phyloP scores from a whole-genome alignment of 2,329 filamentous ascomycete genomes.

The Falciphora oryzae region DNA sequence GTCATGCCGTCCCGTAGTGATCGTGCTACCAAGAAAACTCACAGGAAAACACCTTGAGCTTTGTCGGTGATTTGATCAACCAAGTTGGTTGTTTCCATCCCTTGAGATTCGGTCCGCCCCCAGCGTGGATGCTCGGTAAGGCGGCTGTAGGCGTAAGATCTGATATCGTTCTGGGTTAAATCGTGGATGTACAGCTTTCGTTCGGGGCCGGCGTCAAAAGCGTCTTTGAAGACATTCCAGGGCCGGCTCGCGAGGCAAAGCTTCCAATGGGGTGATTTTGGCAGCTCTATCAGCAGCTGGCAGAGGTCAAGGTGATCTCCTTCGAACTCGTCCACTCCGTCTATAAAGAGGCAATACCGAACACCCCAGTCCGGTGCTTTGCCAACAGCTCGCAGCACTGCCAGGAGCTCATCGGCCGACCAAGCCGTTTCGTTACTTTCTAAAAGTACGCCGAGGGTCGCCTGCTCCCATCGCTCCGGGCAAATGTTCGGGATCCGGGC shows the following conservation, averaged over 20 bases:
- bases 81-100: too few relatives aligned
- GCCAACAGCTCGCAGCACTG: not conserved
- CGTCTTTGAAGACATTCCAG: constrained; percentile 5
- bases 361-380: not conserved
- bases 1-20: too few relatives aligned
- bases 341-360: constrained; percentile 1
- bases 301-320: constrained; percentile 7
- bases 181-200: constrained; percentile 7
- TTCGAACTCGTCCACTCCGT: constrained; percentile 9
- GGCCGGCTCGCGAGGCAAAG: constrained; percentile 4
- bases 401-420: constrained; percentile 7
- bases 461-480: not conserved
- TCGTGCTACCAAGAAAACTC: too few relatives aligned
- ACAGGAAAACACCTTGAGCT: too few relatives aligned
- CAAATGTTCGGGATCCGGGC: not conserved
- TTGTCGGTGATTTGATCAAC: too few relatives aligned
- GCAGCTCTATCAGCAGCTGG: not conserved
- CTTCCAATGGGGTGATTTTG: not conserved
- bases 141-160: not conserved
- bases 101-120: too few relatives aligned
- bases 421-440: not conserved
- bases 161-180: not conserved
- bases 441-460: too few relatives aligned
- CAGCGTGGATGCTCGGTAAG: not conserved
- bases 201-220: not conserved